Conservation (phyloP, 805 yeast genomes). For the Candida succiphila region DNA sequence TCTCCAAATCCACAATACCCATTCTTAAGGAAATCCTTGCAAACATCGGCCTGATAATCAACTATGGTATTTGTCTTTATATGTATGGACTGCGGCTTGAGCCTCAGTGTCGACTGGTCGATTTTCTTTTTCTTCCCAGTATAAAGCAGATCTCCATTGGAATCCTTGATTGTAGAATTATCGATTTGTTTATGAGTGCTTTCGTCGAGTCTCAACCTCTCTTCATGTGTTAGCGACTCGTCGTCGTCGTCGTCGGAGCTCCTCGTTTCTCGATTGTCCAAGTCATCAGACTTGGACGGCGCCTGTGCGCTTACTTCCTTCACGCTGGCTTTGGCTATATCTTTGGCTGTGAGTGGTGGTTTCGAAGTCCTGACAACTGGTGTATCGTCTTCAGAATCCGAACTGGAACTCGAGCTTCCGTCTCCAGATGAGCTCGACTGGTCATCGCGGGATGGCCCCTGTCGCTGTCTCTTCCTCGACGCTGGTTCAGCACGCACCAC, state of each 20-base stretch:
- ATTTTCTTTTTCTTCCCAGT: slow-evolving; percentile 12
- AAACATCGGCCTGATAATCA: slow-evolving; percentile 89
- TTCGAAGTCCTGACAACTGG: neutral
- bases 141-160: slow-evolving; percentile 17
- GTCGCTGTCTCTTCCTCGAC: neutral
- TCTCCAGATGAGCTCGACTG: too few relatives aligned
- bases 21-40: slow-evolving; percentile 83
- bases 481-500: slow-evolving; percentile 6
- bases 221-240: too few relatives aligned
- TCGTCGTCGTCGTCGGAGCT: slow-evolving; percentile 4
- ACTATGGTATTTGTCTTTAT: slow-evolving; percentile 58
- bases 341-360: too few relatives aligned
- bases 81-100: slow-evolving; percentile 27
- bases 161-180: too few relatives aligned
- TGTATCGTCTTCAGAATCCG: neutral
- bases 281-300: neutral
- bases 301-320: slow-evolving; percentile 1
- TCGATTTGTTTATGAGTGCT: too few relatives aligned
- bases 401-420: too few relatives aligned
- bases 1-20: slow-evolving; percentile 98
- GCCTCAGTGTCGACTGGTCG: slow-evolving; percentile 5
- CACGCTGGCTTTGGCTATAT: too few relatives aligned
- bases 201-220: too few relatives aligned
- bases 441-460: slow-evolving; percentile 4
- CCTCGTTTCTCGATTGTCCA: neutral